Conservation (phyloP, 73 alveolate genomes). For the Tetrahymena elliotti region DNA sequence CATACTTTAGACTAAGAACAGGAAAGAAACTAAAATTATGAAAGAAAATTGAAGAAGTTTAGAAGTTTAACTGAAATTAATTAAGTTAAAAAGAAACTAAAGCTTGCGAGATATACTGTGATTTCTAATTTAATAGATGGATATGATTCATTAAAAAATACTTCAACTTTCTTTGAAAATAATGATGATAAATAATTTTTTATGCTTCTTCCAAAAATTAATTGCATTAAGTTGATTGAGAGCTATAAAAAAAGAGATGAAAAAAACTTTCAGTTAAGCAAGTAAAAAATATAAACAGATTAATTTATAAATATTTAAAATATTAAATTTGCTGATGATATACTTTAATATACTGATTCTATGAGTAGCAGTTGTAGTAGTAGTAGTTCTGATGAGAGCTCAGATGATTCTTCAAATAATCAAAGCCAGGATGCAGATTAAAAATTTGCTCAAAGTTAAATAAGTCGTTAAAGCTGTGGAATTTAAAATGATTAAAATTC, state of each 20-base stretch:
- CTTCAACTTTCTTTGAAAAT: background rate
- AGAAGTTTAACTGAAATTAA: background rate
- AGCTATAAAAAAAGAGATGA: background rate
- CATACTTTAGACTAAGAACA: background rate
- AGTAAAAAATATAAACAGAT: background rate
- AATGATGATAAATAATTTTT: background rate
- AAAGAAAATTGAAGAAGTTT: background rate
- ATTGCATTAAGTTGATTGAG: background rate
- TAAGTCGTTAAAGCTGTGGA: background rate
- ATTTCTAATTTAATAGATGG: background rate
- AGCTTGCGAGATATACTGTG: background rate
- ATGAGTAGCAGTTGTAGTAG: background rate
- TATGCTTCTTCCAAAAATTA: background rate
- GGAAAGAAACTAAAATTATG: background rate
- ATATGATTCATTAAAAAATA: background rate
- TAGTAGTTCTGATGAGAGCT: background rate
- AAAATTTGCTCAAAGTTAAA: background rate
- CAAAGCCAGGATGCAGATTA: background rate
- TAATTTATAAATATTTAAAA: too few species aligned
- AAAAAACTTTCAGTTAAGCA: too few species aligned
- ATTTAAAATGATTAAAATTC: background rate
- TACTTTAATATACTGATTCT: background rate
- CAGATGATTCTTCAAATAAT: background rate
- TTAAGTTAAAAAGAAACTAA: background rate
- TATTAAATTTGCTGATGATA: background rate